These are phyloP conservation scores for Theobroma grandiflorum DNA, from an alignment of 441 rosid genomes.

Conservation along the genomic window DNA sequence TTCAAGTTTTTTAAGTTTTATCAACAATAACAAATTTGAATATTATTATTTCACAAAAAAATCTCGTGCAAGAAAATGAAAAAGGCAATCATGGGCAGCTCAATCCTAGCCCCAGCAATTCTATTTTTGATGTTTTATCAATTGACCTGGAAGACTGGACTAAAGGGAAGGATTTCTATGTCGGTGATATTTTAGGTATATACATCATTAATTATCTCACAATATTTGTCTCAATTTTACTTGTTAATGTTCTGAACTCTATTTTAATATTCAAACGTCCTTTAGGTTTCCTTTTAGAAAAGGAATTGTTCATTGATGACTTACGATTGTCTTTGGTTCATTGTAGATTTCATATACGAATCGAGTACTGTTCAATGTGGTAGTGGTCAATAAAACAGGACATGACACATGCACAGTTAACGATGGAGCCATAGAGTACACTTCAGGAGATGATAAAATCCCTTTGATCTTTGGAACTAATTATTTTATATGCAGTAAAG, in stretches of 20 bases:
- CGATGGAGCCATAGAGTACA: not conserved
- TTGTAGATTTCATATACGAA: not conserved
- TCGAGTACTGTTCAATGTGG: not conserved
- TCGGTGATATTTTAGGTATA: not conserved
- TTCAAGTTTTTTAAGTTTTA: too few species aligned
- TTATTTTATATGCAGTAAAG: not conserved
- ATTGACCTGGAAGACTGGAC: not conserved
- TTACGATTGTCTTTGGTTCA: not conserved
- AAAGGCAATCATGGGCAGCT: not conserved
- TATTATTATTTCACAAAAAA: too few species aligned
- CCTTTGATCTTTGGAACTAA: not conserved
- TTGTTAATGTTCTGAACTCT: too few species aligned
- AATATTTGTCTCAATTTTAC: too few species aligned
- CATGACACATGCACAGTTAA: constrained; percentile 4
- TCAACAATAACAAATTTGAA: too few species aligned
- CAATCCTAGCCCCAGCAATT: not conserved
- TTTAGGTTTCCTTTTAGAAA: too few species aligned
- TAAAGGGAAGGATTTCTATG: not conserved
- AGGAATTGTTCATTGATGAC: too few species aligned
- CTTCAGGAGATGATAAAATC: constrained; percentile 20
- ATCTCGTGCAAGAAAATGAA: not conserved
- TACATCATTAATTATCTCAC: too few species aligned
- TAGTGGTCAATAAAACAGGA: not conserved
- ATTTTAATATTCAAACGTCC: too few species aligned
- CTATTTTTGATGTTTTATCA: not conserved